Base-by-base conservation (phyloP, 2,329 filamentous ascomycete genomes). In the Diaporthe sp. region DNA sequence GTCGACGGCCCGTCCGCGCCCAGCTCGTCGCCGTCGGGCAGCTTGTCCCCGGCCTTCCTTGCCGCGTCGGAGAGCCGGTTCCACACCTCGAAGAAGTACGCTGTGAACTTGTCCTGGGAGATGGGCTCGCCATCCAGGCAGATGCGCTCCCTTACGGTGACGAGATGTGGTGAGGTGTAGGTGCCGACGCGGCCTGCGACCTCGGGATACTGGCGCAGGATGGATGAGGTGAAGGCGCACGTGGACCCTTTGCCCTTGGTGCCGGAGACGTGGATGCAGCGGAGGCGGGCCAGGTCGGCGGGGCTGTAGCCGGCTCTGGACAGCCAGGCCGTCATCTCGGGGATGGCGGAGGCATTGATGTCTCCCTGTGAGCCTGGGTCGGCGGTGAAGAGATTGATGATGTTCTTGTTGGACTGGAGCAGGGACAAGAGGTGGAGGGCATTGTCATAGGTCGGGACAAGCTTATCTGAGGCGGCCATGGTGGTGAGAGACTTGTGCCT, bases 241-340 rank as follows among this genome's bases (percentile, higher is more conserved):
- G 95, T 95, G 3, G 94, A 97, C 55, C 96, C 96, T 83, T 98
- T 98, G 76, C 96, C 96, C 83, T 98, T 98, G 6, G 96, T 98
- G 17, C 96, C 96, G 1, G 96, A 94, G 61, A 98, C 92, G 82
- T 98, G 96, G 76, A 98, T 91, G 78, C 88, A 89, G 22, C 84
- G 84, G 70, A 89, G 83, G 5, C 80, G 78, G 17, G 83, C 79
- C 37, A 90, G 85, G 78, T 87, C 85, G 0, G 79, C 72, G 1
- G 83, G 83, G 84, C 93, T 85, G 84, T 98, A 94, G 67, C 95
- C 95, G 73, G 94, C 92, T 77, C 93, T 93, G 61, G 85, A 87
- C 78, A 94, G 91, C 94, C 94, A 98, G 79, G 92, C 90, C 39
- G 92, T 86, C 90, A 97, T 96, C 82, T 98, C 95, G 0, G 94